phyloP scores from a whole-genome alignment of 257 asterid species.

The Petunia secreta region DNA sequence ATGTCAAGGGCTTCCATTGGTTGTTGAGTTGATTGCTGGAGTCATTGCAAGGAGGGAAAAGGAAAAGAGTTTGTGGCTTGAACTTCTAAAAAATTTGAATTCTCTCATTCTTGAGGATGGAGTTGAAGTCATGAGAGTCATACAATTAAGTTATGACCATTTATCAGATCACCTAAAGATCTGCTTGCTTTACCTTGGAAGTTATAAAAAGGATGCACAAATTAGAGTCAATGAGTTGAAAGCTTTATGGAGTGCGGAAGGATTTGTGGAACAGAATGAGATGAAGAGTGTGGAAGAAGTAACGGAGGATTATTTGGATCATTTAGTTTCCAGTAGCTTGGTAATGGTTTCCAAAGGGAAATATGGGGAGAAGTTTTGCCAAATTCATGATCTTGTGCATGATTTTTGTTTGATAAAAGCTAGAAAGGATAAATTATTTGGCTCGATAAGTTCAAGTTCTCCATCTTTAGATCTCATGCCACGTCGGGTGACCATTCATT shows the following conservation, averaged over 20 bases:
- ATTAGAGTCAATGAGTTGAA: conserved; percentile 29
- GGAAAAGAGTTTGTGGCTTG: conserved; percentile 24
- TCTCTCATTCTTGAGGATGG: conserved; percentile 11
- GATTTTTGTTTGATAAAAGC: too few species aligned
- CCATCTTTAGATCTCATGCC: not conserved
- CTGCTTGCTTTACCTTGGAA: conserved; percentile 40
- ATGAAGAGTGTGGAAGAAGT: conserved; percentile 14
- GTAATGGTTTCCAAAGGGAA: conserved; percentile 26
- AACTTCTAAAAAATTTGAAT: conserved; percentile 3
- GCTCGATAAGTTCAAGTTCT: not conserved
- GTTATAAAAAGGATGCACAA: conserved; percentile 22
- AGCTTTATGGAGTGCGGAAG: conserved; percentile 41
- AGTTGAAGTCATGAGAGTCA: conserved; percentile 21
- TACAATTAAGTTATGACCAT: conserved; percentile 38
- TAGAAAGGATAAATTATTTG: not conserved
- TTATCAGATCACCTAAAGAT: conserved; percentile 36
- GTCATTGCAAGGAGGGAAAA: conserved; percentile 32
- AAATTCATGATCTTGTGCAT: conserved; percentile 22
- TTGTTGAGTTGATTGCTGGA: conserved; percentile 31
- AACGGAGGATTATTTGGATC: conserved; percentile 34
- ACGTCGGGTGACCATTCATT: not conserved
- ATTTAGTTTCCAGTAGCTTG: conserved; percentile 34
- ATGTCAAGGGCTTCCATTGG: conserved; percentile 37
- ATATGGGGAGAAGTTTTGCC: conserved; percentile 26
- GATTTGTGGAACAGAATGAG: conserved; percentile 28